These are phyloP conservation scores for Persicaria tinctoria DNA, from an alignment of 148 eudicot genomes.

Conservation along the genomic window DNA sequence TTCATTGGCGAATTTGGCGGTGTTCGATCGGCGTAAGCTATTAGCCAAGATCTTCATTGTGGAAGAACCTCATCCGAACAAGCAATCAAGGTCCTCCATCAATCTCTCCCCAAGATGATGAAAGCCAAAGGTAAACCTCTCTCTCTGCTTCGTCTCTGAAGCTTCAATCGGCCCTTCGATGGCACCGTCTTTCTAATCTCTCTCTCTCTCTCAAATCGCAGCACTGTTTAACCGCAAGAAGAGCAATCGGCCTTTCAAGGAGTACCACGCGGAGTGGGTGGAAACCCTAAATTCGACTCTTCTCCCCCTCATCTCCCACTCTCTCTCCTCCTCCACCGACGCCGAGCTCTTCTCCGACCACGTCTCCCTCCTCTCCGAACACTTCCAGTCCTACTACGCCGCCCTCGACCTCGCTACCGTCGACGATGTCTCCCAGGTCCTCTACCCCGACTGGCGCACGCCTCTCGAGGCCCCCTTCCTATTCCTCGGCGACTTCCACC, in stretches of 20 bases:
- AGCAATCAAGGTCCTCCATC: slow-evolving; percentile 9
- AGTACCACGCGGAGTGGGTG: slow-evolving; percentile 57
- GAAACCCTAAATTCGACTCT: slow-evolving; percentile 42
- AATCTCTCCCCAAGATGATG: slow-evolving; percentile 23
- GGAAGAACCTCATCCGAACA: background rate
- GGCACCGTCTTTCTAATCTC: background rate
- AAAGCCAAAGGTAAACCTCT: slow-evolving; percentile 10
- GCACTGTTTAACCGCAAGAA: slow-evolving; percentile 43
- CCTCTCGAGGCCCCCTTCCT: slow-evolving; percentile 64
- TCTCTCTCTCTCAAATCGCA: slow-evolving; percentile 6
- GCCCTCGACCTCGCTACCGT: slow-evolving; percentile 63
- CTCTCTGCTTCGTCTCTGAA: background rate
- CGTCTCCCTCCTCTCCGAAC: slow-evolving; percentile 42
- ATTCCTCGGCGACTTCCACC: slow-evolving; percentile 83
- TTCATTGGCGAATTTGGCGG: no score
- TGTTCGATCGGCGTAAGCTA: no score
- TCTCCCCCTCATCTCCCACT: slow-evolving; percentile 45
- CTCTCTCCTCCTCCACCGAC: slow-evolving; percentile 21
- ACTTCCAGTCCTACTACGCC: slow-evolving; percentile 59
- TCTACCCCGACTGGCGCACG: slow-evolving; percentile 57
- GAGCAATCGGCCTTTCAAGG: slow-evolving; percentile 39
- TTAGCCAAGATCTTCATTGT: background rate
- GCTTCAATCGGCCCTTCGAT: background rate
- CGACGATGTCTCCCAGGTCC: slow-evolving; percentile 42
- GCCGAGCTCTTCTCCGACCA: slow-evolving; percentile 48